Percentiles rank a stretch among this genome's conserved stretches.
phyloP scores from a whole-genome alignment of 169 alveolate genomes.

The Plasmodium gonderi region DNA sequence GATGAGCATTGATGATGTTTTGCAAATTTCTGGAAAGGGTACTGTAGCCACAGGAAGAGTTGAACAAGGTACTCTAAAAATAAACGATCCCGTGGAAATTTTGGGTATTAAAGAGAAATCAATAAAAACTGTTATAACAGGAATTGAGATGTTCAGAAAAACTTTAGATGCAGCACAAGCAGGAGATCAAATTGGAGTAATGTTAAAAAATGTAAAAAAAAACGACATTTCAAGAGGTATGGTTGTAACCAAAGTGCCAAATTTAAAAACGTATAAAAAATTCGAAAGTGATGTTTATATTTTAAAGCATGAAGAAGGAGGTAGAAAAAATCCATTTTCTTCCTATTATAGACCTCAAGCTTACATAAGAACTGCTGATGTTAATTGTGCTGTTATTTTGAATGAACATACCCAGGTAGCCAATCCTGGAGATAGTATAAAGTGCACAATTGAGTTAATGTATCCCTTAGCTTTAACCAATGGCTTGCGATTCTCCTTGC shows the following conservation, averaged over 20 bases:
- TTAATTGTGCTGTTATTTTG: slow-evolving; percentile 90
- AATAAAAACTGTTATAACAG: slow-evolving; percentile 84
- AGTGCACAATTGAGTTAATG: slow-evolving; percentile 85
- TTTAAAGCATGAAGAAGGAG: slow-evolving; percentile 96
- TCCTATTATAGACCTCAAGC: slow-evolving; percentile 96
- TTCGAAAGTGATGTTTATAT: slow-evolving; percentile 93
- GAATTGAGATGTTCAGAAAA: slow-evolving; percentile 95
- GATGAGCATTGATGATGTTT: slow-evolving; percentile 90
- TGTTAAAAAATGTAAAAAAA: slow-evolving; percentile 91
- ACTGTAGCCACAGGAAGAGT: slow-evolving; percentile 95
- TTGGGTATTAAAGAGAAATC: slow-evolving; percentile 90
- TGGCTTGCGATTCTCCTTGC: slow-evolving; percentile 93
- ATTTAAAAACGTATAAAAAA: slow-evolving; percentile 86
- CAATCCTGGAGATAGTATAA: slow-evolving; percentile 86
- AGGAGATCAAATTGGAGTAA: slow-evolving; percentile 96
- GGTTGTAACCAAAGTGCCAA: slow-evolving; percentile 91
- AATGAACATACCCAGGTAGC: slow-evolving; percentile 86
- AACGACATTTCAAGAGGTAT: slow-evolving; percentile 92
- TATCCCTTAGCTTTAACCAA: slow-evolving; percentile 86
- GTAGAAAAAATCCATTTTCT: slow-evolving; percentile 95
- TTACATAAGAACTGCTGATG: slow-evolving; percentile 95
- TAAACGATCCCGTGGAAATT: slow-evolving; percentile 92
- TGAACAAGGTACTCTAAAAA: slow-evolving; percentile 93
- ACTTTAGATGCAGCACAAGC: slow-evolving; percentile 93
- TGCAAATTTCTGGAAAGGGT: slow-evolving; percentile 94